A percentile compares a stretch with the other conserved stretches of the same genome.
phyloP scores from a whole-genome alignment of 2,329 filamentous ascomycete genomes.

The Leptographium flavum region DNA sequence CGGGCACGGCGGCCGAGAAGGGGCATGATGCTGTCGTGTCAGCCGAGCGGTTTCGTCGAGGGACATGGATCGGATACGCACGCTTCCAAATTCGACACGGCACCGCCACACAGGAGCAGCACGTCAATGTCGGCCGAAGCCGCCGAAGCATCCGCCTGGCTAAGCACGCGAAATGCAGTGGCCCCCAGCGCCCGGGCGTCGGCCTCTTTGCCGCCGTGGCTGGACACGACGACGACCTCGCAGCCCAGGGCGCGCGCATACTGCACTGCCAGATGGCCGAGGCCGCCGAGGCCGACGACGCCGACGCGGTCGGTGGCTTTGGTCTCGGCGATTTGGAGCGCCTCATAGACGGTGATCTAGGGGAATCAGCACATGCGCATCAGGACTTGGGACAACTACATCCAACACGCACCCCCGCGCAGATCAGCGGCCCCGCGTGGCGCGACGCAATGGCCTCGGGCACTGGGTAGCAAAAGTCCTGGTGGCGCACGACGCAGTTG shows the following conservation, averaged over 20 bases:
- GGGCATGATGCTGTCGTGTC: not conserved
- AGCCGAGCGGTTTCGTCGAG: not conserved
- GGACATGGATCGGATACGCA: not conserved
- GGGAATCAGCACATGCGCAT: not conserved
- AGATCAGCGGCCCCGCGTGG: constrained; percentile 4
- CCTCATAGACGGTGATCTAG: constrained; percentile 22
- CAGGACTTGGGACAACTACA: not conserved
- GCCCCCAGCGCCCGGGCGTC: constrained; percentile 7
- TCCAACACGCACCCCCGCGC: not conserved
- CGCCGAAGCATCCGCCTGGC: constrained; percentile 17
- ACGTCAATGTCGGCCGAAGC: constrained; percentile 35
- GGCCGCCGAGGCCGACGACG: constrained; percentile 35
- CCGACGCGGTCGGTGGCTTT: constrained; percentile 18
- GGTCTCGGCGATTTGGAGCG: constrained; percentile 14
- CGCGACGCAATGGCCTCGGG: not conserved
- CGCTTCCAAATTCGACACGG: not conserved
- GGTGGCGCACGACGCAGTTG: constrained; percentile 5
- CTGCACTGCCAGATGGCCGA: constrained; percentile 49
- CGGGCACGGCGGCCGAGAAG: constrained; percentile 3
- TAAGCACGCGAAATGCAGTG: constrained; percentile 18
- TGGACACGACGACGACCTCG: constrained; percentile 8
- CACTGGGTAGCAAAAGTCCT: constrained; percentile 7
- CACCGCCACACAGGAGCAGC: constrained; percentile 15
- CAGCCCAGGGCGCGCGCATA: constrained; percentile 29
- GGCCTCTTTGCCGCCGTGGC: constrained; percentile 2